These are phyloP conservation scores for Corynespora cassiicola DNA, from an alignment of 2,329 filamentous ascomycete species.

Conservation along the genomic window DNA sequence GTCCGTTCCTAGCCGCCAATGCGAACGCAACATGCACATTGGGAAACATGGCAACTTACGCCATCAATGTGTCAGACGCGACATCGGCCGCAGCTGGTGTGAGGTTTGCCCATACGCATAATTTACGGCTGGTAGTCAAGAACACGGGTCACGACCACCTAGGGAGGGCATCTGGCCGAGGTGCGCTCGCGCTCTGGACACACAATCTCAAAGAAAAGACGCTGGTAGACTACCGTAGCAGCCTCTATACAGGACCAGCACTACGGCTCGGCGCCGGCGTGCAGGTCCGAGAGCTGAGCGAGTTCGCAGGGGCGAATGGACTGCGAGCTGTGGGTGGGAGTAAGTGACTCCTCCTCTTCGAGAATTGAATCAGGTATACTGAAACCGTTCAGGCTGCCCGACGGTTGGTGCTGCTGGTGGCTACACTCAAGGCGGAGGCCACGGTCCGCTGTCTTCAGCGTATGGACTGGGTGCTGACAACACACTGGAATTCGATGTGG, in stretches of 20 bases:
- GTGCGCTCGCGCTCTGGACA: not conserved
- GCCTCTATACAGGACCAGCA: slow-evolving; percentile 12
- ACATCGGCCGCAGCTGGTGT: slow-evolving; percentile 10
- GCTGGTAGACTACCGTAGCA: slow-evolving; percentile 6
- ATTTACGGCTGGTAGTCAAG: slow-evolving; percentile 17
- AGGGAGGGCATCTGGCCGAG: not conserved
- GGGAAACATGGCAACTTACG: slow-evolving; percentile 17
- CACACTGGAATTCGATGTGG: slow-evolving; percentile 25
- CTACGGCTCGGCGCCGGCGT: slow-evolving; percentile 20
- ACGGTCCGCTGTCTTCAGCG: slow-evolving; percentile 51
- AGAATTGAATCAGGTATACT: slow-evolving; percentile 4
- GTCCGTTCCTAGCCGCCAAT: no score
- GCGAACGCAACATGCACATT: slow-evolving; percentile 39
- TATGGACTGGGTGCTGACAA: slow-evolving; percentile 23
- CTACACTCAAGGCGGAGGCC: slow-evolving; percentile 53
- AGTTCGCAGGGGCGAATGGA: slow-evolving; percentile 12
- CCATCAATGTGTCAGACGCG: slow-evolving; percentile 34
- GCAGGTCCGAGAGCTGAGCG: slow-evolving; percentile 15
- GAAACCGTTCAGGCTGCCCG: slow-evolving; percentile 24
- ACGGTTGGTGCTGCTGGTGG: slow-evolving; percentile 54
- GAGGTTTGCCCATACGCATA: slow-evolving; percentile 11
- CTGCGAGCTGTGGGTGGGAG: no score
- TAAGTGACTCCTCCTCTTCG: slow-evolving; percentile 12
- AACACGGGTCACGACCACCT: slow-evolving; percentile 19
- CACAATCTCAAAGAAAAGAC: slow-evolving; percentile 12